These are phyloP conservation scores for Argentina anserina DNA, from an alignment of 306 rosid species.

Conservation along the genomic window DNA sequence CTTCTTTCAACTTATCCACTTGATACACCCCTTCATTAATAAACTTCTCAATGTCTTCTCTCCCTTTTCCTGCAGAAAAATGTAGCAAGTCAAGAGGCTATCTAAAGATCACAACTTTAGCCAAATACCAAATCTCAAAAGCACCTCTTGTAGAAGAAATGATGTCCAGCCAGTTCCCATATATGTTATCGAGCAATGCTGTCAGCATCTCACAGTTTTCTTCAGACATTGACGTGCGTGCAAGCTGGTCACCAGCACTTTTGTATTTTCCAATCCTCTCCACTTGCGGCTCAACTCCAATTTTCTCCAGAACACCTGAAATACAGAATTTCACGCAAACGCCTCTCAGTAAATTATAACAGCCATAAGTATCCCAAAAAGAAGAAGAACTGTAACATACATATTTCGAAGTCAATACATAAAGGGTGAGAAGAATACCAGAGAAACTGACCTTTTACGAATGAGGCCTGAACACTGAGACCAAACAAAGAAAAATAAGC, in stretches of 20 bases:
- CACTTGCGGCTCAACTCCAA: slow-evolving; percentile 88
- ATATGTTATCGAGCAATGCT: slow-evolving; percentile 79
- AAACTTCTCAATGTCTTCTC: slow-evolving; percentile 69
- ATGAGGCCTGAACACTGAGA: slow-evolving; percentile 78
- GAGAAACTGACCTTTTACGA: slow-evolving; percentile 63
- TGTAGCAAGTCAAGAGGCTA: slow-evolving; percentile 23
- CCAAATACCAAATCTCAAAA: slow-evolving; percentile 31
- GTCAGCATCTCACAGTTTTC: slow-evolving; percentile 86
- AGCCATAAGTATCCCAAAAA: slow-evolving; percentile 8
- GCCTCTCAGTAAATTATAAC: slow-evolving; percentile 4
- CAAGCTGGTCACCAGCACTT: slow-evolving; percentile 89
- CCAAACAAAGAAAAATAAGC: slow-evolving; percentile 92
- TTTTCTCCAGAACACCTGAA: slow-evolving; percentile 77
- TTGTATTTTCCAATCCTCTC: slow-evolving; percentile 91
- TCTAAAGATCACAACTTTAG: slow-evolving; percentile 19
- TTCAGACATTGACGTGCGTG: slow-evolving; percentile 64
- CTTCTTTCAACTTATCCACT: slow-evolving; percentile 78
- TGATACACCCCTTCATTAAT: slow-evolving; percentile 80
- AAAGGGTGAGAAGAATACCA: not conserved
- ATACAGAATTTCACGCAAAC: slow-evolving; percentile 17
- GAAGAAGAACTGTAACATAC: not conserved
- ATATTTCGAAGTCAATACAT: not conserved
- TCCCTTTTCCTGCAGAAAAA: slow-evolving; percentile 56
- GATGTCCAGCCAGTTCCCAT: slow-evolving; percentile 79
- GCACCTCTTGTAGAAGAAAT: slow-evolving; percentile 78